Base-by-base conservation (phyloP, 1,284 basidiomycete species). In the Hemileia vastatrix region DNA sequence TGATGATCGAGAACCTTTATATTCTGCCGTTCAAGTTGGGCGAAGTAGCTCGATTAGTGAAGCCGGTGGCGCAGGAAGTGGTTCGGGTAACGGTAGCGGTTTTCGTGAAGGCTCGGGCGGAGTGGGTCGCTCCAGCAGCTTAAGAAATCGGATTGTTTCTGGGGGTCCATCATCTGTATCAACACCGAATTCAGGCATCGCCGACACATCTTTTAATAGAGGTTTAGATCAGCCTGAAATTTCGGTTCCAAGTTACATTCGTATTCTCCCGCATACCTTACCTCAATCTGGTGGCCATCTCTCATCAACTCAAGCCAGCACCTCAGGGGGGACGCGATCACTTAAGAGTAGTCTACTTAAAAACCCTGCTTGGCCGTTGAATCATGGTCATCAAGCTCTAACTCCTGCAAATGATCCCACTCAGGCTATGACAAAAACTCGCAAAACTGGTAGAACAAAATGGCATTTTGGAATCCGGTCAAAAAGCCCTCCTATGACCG, bases 381-480 rank as follows among this genome's bases (percentile, higher is more conserved):
- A 61, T 19, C 47, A 27, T 18, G 24, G 45, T 15, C 54, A 61
- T 45, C 54, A 61, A 54, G 31, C 59, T 15, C 40, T 61, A 19
- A 61, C 59, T 21, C 59, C 59, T 6, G 52, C 59, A 23, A n/a
- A n/a, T n/a, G 59, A 61, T 19, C 59, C 59, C 11, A 54, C 19
- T 31, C 27, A 40, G 13, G 36, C 44, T 31, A 45, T 32, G 4
- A 52, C 54, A 48, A 50, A 51, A 24, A 65, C 68, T 11, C 57
- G 52, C 27, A 58, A 49, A 31, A 47, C 52, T 2, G 43, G 43
- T 11, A 54, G 71, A 23, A 70, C 87, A 86, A 72, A 71, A 13
- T 98, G 95, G 95, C 95, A 98, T 76, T 98, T 97, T 74, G 94
- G 95, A 4, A 98, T 98, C 49, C 83, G 94, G 40, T 92, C 89